Conservation (phyloP, 2,329 filamentous ascomycete genomes). For the Catunica adiposa region DNA sequence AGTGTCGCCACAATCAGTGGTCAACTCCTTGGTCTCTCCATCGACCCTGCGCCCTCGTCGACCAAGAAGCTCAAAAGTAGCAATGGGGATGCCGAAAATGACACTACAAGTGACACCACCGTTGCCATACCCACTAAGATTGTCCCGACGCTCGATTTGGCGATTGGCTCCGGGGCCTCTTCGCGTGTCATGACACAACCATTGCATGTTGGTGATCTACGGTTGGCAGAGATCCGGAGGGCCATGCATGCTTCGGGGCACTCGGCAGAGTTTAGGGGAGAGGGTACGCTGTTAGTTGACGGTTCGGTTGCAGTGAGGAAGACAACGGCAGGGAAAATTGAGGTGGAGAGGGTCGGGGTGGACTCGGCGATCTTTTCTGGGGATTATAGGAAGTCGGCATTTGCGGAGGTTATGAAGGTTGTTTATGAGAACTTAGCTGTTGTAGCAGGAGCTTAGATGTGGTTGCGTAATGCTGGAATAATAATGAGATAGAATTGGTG, state of each 20-base stretch:
- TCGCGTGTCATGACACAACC: slow-evolving; percentile 53
- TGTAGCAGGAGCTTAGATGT: slow-evolving; percentile 39
- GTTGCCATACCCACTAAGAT: slow-evolving; percentile 16
- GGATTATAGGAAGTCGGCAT: slow-evolving; percentile 39
- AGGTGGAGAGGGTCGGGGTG: slow-evolving; percentile 60
- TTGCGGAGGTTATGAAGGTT: slow-evolving; percentile 73
- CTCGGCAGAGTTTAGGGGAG: slow-evolving; percentile 79
- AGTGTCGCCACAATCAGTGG: slow-evolving; percentile 89
- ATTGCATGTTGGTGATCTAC: slow-evolving; percentile 83
- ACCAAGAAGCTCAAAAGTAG: slow-evolving; percentile 10
- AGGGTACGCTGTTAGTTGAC: slow-evolving; percentile 82
- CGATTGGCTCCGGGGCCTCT: slow-evolving; percentile 53
- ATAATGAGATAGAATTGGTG: neutral
- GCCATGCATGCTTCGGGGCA: slow-evolving; percentile 71
- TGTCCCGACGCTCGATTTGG: slow-evolving; percentile 36
- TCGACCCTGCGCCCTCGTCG: slow-evolving; percentile 17
- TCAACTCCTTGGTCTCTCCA: slow-evolving; percentile 30
- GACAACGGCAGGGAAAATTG: slow-evolving; percentile 69
- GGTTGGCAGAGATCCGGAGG: slow-evolving; percentile 72
- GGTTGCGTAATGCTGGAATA: neutral
- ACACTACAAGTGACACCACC: slow-evolving; percentile 11
- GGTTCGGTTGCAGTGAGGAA: slow-evolving; percentile 78
- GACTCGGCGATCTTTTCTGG: slow-evolving; percentile 13
- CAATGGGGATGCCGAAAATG: slow-evolving; percentile 15
- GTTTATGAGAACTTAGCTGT: slow-evolving; percentile 92